Base-by-base conservation (phyloP, 2,329 filamentous ascomycete species). In the Paramyrothecium sp. region DNA sequence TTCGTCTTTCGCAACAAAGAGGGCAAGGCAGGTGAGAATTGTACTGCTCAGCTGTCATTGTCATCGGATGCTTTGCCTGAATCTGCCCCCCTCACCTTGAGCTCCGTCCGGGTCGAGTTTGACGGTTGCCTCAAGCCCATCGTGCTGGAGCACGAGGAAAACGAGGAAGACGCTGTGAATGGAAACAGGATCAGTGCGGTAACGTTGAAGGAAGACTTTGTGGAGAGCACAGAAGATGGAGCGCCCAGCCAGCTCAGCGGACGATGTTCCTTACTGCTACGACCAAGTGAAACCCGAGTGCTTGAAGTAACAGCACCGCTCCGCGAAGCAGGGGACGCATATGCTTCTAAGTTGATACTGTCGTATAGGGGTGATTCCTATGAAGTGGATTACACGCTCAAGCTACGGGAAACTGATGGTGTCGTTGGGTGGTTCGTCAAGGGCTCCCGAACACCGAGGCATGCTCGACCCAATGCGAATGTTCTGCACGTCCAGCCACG, bases 291-390 rank as follows among this genome's bases (percentile, higher is more conserved):
- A 59, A 89, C 81, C 10, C 86, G 84, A 54, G 84, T 93, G 1
- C 89, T 90, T 60, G 85, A 90, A 63, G 81, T 97, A 64, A 83
- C 81, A 10, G 83, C 92, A 57, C 84, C 88, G 2, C 81, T 97
- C 17, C 86, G 92, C 58, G 93, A 97, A 72, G 86, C 92, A 3
- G 92, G 92, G n/a, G 84, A 91, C 56, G 87, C 89, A 1, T 85
- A 81, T 51, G 86, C 90, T 3, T 79, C 82, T 4, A 86, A 85
- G 2, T 83, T 89, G 11, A 83, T 79, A 1, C 75, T 96, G 26
- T 75, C 78, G 1, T 73, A 95, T n/a, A 78, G 84, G 26, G 85
- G 83, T 16, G 81, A 88, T 1, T 73, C 78, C 1, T 96, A 94
- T 63, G 79, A 83, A 41, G 75, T 97, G 19, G 79, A 85, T 21